Conservation (phyloP, 306 rosid genomes). For the Glycine soja region DNA sequence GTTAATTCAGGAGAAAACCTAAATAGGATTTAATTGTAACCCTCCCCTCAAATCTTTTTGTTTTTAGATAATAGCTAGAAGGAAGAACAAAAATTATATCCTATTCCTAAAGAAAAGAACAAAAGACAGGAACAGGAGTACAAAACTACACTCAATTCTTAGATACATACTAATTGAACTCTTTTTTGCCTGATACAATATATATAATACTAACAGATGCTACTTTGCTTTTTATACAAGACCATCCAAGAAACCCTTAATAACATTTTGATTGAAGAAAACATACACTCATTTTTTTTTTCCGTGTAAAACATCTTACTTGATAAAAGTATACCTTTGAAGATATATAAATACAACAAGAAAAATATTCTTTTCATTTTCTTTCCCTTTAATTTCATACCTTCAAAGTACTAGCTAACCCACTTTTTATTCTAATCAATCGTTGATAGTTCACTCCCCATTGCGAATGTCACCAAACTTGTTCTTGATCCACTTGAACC, state of each 20-base stretch:
- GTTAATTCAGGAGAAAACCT: neutral
- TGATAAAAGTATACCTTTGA: neutral
- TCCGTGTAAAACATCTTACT: too few species aligned
- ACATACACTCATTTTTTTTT: too few species aligned
- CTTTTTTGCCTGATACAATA: neutral
- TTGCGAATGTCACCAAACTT: slow-evolving; percentile 63
- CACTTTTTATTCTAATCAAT: too few species aligned
- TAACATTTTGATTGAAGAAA: too few species aligned
- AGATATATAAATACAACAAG: neutral
- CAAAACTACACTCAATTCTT: neutral
- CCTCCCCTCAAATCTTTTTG: neutral
- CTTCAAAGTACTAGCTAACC: neutral
- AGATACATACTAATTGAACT: neutral
- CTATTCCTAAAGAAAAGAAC: neutral
- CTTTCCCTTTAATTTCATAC: slow-evolving; percentile 20
- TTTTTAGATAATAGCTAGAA: neutral
- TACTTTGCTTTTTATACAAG: slow-evolving; percentile 6
- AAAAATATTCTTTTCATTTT: neutral
- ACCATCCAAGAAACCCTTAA: slow-evolving; percentile 13
- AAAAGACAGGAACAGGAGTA: neutral
- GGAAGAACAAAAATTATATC: neutral
- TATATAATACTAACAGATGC: neutral
- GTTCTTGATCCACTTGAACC: slow-evolving; percentile 89
- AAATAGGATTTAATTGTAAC: neutral
- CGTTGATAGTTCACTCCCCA: slow-evolving; percentile 43